Evolutionary conservation across 179 eudicot genomes (phyloP).

Genomic region (Spinacia oleracea): DNA sequence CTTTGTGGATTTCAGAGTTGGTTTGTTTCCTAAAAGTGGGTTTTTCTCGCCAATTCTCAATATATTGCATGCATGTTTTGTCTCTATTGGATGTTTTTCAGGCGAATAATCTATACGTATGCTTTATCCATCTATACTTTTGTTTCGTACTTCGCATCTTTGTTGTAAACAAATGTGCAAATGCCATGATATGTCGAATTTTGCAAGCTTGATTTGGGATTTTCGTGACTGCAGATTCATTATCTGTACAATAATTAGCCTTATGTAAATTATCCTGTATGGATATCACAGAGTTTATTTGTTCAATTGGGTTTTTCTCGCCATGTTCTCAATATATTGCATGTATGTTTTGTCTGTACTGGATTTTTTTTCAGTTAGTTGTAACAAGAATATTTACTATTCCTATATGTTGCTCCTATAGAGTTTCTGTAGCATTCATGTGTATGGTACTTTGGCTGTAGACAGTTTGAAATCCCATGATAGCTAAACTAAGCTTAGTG

Average conservation of each 20-base stretch:
- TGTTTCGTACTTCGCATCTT: too few species aligned
- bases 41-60: background rate
- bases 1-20: too few species aligned
- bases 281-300: too few species aligned
- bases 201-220: too few species aligned
- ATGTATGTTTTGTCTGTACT: conserved; percentile 1
- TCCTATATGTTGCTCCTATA: background rate
- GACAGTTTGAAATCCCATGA: background rate
- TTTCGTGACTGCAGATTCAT: too few species aligned
- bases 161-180: too few species aligned
- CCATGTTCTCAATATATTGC: background rate
- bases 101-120: too few species aligned
- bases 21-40: background rate
- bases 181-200: too few species aligned
- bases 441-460: background rate
- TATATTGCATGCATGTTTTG: background rate
- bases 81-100: background rate
- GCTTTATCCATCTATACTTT: too few species aligned
- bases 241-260: too few species aligned
- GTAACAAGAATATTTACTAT: background rate
- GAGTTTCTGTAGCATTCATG: background rate
- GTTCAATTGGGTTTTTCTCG: background rate
- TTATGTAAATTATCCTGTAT: too few species aligned
- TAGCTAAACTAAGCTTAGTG: background rate
- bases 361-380: background rate